Base-by-base conservation (phyloP, 257 asterid genomes). In the Solanum pimpinellifolium region DNA sequence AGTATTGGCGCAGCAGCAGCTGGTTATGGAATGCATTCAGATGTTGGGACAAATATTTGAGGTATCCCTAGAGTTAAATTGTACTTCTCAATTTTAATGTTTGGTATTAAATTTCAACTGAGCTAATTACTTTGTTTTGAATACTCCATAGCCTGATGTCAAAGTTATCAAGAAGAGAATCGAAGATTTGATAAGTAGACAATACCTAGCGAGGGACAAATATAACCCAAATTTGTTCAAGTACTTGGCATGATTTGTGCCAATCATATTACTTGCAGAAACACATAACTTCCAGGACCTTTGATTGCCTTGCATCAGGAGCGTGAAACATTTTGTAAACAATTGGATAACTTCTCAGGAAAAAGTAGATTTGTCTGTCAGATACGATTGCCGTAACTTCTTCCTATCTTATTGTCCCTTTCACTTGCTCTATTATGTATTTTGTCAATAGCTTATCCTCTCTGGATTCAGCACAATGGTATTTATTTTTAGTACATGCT, bases 91-190 rank as follows among this genome's bases (percentile, higher is more conserved):
- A 29, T 27, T 11, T 39, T 25, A 31, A 42, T 69, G 11, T 31
- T 41, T 11, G 29, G 25, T 60, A 37, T 39, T 27, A 39, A 37
- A 59, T 27, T 35, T 33, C 15, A 37, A 73, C 31, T 41, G 60
- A 86, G 85, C 83, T 56, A 56, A 88, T 69, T 87, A 41, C 44
- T 27, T 80, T 47, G 68, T 47, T 46, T 78, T 29, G 9, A 47
- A 47, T 80, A 81, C 76, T 25, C 15, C 88, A 56, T 88, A 97
- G 99, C 99, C 98, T 25, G 99, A 97, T 84, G 97, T 95, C 44
- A 97, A 97, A 92, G 98, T 98, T 33, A 95, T 97, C 91, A 97
- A 97, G 91, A 97, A 97, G 93, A 94, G 99, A 90, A 94, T 97
- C 14, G 99, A 97, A 92, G 99, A 97, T 89, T 86, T 97, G 91